phyloP scores from a whole-genome alignment of 73 alveolate species.

The Diophrys appendiculata region DNA sequence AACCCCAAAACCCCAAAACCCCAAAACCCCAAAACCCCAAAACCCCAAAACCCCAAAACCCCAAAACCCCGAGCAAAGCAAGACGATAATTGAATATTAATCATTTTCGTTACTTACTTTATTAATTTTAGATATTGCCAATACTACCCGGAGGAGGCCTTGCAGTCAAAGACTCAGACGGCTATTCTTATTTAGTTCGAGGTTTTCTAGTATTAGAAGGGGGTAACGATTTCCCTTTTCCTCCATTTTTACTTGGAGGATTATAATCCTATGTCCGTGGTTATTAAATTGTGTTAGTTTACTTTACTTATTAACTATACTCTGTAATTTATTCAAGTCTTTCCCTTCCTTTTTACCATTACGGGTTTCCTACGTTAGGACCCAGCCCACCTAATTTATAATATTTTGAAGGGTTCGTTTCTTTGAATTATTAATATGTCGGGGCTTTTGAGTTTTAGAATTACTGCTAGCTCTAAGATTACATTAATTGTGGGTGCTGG shows the following conservation, averaged over 20 bases:
- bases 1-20: no score
- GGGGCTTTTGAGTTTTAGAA: not conserved
- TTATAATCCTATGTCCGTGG: not conserved
- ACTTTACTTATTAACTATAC: not conserved
- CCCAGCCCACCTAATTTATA: not conserved
- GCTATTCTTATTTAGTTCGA: no score
- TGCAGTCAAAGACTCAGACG: no score
- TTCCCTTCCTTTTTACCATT: not conserved
- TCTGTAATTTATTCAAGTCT: not conserved
- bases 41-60: no score
- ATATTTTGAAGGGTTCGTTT: not conserved
- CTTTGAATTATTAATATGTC: not conserved
- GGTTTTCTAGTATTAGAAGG: not conserved
- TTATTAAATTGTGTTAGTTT: no score
- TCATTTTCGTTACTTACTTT: not conserved
- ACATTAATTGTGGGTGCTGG: no score
- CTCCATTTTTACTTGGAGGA: no score
- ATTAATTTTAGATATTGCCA: not conserved
- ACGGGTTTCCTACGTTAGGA: not conserved
- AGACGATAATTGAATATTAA: no score
- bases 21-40: no score
- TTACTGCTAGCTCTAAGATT: not conserved
- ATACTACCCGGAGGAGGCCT: no score
- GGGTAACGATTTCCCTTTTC: not conserved
- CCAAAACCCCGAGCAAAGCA: no score